These are phyloP conservation scores for Apophysomyces trapeziformis DNA, from an alignment of 371 early-diverging fungal species.

Conservation along the genomic window DNA sequence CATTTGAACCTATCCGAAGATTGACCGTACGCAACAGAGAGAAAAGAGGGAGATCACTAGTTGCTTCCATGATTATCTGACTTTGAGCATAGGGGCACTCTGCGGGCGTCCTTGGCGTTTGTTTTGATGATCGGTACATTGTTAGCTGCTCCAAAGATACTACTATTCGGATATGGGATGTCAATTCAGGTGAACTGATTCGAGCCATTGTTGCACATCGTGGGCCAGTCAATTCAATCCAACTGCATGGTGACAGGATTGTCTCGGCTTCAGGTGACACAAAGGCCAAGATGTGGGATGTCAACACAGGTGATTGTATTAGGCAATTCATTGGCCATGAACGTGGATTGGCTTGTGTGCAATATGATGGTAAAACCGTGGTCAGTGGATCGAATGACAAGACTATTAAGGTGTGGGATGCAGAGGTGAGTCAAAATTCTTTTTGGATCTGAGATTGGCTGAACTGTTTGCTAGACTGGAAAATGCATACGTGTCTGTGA, in stretches of 20 bases:
- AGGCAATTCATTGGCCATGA: slow-evolving; percentile 74
- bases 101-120: slow-evolving; percentile 79
- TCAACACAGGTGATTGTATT: slow-evolving; percentile 68
- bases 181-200: slow-evolving; percentile 55
- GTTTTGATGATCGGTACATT: slow-evolving; percentile 74
- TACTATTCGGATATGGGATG: slow-evolving; percentile 89
- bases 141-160: slow-evolving; percentile 95
- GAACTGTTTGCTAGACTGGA: slow-evolving; percentile 60
- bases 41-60: neutral
- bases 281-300: slow-evolving; percentile 88
- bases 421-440: slow-evolving; percentile 40
- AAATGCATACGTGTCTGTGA: slow-evolving; percentile 61
- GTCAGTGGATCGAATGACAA: slow-evolving; percentile 96
- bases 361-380: slow-evolving; percentile 87
- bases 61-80: slow-evolving; percentile 1
- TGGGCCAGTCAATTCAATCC: slow-evolving; percentile 91
- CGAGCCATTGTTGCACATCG: slow-evolving; percentile 80
- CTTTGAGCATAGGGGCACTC: slow-evolving; percentile 61
- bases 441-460: neutral
- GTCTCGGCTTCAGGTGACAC: slow-evolving; percentile 92
- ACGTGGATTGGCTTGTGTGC: slow-evolving; percentile 93
- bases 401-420: slow-evolving; percentile 95
- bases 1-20: slow-evolving; percentile 44
- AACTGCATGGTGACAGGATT: slow-evolving; percentile 67
- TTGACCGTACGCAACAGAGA: slow-evolving; percentile 34